Evolutionary conservation across 163 green algal species (phyloP).

Genomic region (Chlorella variabilis): DNA sequence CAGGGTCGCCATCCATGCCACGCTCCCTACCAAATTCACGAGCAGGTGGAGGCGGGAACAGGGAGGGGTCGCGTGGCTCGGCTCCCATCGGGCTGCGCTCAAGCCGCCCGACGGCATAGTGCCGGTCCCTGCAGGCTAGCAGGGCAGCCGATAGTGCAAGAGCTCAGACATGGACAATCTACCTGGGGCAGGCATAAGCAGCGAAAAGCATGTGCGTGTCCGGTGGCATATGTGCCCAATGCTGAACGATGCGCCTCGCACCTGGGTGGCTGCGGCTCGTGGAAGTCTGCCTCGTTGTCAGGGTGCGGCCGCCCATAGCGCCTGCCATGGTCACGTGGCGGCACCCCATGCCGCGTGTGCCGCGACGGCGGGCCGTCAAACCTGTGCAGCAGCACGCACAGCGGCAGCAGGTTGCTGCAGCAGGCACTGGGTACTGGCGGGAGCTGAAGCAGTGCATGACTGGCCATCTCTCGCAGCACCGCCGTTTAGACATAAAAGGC

Average conservation of each 20-base stretch:
- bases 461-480: too few species aligned
- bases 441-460: too few species aligned
- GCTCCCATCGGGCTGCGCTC: background rate
- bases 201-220: too few species aligned
- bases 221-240: too few species aligned
- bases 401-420: too few species aligned
- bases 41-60: constrained; percentile 31
- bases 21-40: too few species aligned
- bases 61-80: background rate
- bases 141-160: too few species aligned
- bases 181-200: too few species aligned
- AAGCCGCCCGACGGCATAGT: background rate
- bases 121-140: background rate
- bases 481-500: background rate
- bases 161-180: too few species aligned
- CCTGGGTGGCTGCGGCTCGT: background rate
- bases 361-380: constrained; percentile 6
- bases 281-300: background rate
- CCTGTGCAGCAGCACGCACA: background rate
- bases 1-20: background rate
- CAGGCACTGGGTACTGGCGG: too few species aligned
- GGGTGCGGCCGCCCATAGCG: background rate
- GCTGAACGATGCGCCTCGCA: background rate
- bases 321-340: constrained; percentile 1
- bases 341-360: background rate